phyloP scores from a whole-genome alignment of 805 yeast species.

The Candida taoyuanica region DNA sequence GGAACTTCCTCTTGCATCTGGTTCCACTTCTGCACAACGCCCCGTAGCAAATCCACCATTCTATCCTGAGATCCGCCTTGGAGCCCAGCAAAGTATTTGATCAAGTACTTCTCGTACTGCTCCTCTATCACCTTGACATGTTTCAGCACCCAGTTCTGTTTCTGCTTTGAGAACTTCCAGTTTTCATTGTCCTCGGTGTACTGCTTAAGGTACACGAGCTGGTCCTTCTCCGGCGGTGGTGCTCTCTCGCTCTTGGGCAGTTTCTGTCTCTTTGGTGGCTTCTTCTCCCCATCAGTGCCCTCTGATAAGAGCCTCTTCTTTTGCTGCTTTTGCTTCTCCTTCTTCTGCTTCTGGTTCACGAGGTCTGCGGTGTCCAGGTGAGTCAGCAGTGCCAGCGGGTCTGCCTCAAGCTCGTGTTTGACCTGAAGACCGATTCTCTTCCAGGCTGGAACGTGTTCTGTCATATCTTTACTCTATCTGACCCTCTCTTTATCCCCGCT shows the following conservation, averaged over 20 bases:
- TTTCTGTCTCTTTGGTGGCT: conserved; percentile 67
- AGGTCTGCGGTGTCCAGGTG: conserved; percentile 41
- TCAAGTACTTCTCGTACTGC: conserved; percentile 46
- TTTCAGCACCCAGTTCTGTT: conserved; percentile 79
- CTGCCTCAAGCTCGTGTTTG: conserved; percentile 40
- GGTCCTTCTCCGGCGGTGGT: conserved; percentile 77
- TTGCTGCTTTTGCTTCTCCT: conserved; percentile 37
- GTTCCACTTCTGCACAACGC: conserved; percentile 55
- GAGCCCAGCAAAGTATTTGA: conserved; percentile 50
- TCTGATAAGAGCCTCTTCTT: conserved; percentile 16
- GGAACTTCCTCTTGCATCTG: conserved; percentile 18
- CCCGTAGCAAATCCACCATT: conserved; percentile 43
- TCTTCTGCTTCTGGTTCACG: conserved; percentile 39
- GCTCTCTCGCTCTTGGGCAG: conserved; percentile 61
- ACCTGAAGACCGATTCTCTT: conserved; percentile 68
- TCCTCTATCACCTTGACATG: conserved; percentile 50
- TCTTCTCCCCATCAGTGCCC: conserved; percentile 30
- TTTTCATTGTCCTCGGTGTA: conserved; percentile 49
- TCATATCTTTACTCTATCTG: conserved; percentile 11
- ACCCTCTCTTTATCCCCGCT: too few relatives aligned
- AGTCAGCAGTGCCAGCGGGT: conserved; percentile 40
- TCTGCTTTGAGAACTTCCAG: conserved; percentile 86
- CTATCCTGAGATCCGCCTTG: conserved; percentile 70
- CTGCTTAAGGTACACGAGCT: conserved; percentile 57
- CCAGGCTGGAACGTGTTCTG: conserved; percentile 68